These are phyloP conservation scores for Clavispora fructus DNA, from an alignment of 805 yeast species.

Conservation along the genomic window DNA sequence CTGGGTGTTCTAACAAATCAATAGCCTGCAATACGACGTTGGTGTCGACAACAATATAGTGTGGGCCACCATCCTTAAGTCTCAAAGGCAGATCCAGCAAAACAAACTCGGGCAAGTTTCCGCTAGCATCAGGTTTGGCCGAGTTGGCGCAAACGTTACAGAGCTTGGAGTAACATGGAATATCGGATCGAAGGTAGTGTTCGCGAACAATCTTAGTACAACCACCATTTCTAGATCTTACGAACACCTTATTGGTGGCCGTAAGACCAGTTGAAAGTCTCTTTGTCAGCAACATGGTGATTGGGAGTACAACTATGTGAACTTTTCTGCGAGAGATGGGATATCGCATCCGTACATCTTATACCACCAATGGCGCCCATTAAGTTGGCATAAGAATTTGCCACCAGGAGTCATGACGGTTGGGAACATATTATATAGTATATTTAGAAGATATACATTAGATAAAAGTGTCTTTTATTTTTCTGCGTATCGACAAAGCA, in stretches of 20 bases:
- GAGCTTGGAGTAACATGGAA: conserved; percentile 77
- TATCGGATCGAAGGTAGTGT: conserved; percentile 87
- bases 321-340: neutral
- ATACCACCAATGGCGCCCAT: neutral
- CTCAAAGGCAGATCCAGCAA: conserved; percentile 57
- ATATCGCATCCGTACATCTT: neutral
- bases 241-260: conserved; percentile 85
- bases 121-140: conserved; percentile 59
- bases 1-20: conserved; percentile 75
- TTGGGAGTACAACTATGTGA: neutral
- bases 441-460: no score
- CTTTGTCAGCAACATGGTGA: conserved; percentile 21
- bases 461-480: neutral
- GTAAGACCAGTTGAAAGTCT: conserved; percentile 41
- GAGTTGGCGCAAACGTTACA: conserved; percentile 59
- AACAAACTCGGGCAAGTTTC: conserved; percentile 60
- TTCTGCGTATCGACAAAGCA: no score
- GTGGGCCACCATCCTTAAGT: conserved; percentile 51
- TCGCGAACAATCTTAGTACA: conserved; percentile 91
- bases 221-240: conserved; percentile 82
- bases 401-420: neutral
- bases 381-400: neutral
- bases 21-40: conserved; percentile 84
- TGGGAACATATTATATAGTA: no score
- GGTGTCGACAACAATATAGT: conserved; percentile 82